These are phyloP conservation scores for Penicillium riverlandense DNA, from an alignment of 495 filamentous ascomycete genomes.

Conservation along the genomic window DNA sequence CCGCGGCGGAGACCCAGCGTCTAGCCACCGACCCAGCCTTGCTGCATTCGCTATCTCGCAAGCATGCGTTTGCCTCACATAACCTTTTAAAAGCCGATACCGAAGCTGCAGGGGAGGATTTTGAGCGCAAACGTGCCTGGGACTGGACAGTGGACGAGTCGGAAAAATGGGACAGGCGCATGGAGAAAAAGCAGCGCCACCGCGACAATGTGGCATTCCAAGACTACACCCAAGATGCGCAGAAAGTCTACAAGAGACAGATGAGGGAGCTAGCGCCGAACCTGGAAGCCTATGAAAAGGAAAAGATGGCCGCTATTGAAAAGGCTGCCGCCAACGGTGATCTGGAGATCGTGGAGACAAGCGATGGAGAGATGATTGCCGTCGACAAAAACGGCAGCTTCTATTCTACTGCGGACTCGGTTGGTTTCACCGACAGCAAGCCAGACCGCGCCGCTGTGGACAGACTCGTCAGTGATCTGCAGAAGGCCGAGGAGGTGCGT, in stretches of 20 bases:
- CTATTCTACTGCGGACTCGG: conserved; percentile 78
- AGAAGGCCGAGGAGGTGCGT: conserved; percentile 79
- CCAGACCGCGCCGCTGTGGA: conserved; percentile 89
- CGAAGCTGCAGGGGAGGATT: conserved; percentile 79
- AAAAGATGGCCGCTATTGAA: conserved; percentile 79
- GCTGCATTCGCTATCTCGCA: conserved; percentile 64
- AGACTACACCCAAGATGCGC: conserved; percentile 78
- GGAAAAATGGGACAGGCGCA: conserved; percentile 85
- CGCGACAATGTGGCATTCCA: conserved; percentile 83
- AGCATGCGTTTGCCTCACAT: conserved; percentile 78
- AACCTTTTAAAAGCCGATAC: conserved; percentile 91
- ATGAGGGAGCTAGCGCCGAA: conserved; percentile 63
- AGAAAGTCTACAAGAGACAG: conserved; percentile 91
- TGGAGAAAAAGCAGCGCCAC: conserved; percentile 78
- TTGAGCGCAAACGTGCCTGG: conserved; percentile 96
- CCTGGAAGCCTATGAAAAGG: conserved; percentile 72
- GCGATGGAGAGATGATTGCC: conserved; percentile 89
- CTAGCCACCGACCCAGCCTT: conserved; percentile 67
- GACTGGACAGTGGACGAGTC: conserved; percentile 95
- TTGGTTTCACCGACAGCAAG: conserved; percentile 74
- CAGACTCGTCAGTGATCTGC: conserved; percentile 74
- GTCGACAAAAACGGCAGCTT: conserved; percentile 86
- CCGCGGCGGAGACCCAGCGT: conserved; percentile 73
- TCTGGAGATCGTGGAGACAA: conserved; percentile 86
- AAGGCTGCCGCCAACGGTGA: conserved; percentile 72